Conservation (phyloP, 768 basidiomycete genomes). For the Mycena polygramma region DNA sequence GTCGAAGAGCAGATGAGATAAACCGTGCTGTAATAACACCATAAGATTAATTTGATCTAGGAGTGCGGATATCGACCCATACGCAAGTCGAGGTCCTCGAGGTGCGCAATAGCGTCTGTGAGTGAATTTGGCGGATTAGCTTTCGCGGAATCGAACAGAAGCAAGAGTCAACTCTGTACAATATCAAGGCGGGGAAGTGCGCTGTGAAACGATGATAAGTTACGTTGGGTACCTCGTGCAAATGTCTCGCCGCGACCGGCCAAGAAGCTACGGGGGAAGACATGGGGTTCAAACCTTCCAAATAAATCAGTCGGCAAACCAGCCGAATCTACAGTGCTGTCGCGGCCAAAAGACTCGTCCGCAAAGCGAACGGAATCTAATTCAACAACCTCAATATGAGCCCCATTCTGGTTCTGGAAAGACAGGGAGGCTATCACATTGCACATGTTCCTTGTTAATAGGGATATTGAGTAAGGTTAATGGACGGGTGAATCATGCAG, state of each 20-base stretch:
- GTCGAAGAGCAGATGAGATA: neutral
- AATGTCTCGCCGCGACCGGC: neutral
- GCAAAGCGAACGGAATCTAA: too few species aligned
- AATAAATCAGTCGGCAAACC: neutral
- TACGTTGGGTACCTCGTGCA: constrained; percentile 24
- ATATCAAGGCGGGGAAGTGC: constrained; percentile 7
- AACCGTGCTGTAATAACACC: constrained; percentile 3
- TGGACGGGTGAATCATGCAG: constrained; percentile 1
- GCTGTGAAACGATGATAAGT: neutral
- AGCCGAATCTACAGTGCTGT: neutral
- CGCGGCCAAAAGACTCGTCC: neutral
- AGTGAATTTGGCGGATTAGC: constrained; percentile 25
- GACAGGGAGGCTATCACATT: neutral
- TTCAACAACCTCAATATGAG: neutral
- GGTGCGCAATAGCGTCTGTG: constrained; percentile 1
- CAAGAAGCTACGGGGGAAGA: neutral
- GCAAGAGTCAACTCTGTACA: constrained; percentile 4
- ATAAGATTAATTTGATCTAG: constrained; percentile 25
- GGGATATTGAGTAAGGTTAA: neutral
- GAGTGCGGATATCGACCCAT: neutral
- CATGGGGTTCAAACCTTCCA: neutral
- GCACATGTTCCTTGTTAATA: neutral
- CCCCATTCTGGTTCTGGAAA: neutral
- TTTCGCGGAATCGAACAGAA: constrained; percentile 14
- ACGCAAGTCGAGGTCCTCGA: too few species aligned